phyloP scores from a whole-genome alignment of 441 rosid species.

The Gossypium gossypioides region DNA sequence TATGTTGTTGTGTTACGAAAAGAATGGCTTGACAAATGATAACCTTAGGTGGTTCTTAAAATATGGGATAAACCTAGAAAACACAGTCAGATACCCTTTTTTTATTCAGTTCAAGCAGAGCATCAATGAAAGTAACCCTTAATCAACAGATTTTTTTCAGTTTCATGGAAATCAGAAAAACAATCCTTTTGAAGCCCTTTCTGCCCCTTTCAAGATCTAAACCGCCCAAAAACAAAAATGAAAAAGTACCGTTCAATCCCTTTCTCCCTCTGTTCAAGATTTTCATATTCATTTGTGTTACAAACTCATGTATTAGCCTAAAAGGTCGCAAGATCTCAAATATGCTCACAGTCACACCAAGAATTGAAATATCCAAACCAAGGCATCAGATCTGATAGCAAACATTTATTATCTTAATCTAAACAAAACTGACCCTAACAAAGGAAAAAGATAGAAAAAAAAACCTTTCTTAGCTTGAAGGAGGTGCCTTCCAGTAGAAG shows the following conservation, averaged over 20 bases:
- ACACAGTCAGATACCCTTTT: not conserved
- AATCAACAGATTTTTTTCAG: not conserved
- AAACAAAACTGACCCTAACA: not conserved
- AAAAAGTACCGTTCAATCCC: not conserved
- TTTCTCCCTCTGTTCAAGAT: not conserved
- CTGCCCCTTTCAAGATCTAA: not conserved
- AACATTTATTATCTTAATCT: not conserved
- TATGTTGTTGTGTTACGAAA: not conserved
- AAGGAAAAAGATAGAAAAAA: not conserved
- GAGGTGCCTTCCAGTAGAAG: conserved; percentile 32
- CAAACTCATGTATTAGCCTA: not conserved
- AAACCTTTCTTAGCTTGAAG: conserved; percentile 50
- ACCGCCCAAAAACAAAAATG: not conserved
- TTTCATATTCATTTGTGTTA: not conserved
- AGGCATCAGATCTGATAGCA: conserved; percentile 5
- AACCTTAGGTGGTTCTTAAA: not conserved
- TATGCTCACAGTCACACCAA: not conserved
- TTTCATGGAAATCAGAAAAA: not conserved
- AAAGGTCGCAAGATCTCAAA: not conserved
- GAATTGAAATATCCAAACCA: not conserved
- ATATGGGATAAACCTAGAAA: not conserved
- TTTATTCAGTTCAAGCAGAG: not conserved
- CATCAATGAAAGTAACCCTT: not conserved
- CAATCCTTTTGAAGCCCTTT: not conserved
- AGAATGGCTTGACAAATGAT: not conserved